Evolutionary conservation across 2,329 filamentous ascomycete species (phyloP).

Genomic region (Beauveria rudraprayagi): DNA sequence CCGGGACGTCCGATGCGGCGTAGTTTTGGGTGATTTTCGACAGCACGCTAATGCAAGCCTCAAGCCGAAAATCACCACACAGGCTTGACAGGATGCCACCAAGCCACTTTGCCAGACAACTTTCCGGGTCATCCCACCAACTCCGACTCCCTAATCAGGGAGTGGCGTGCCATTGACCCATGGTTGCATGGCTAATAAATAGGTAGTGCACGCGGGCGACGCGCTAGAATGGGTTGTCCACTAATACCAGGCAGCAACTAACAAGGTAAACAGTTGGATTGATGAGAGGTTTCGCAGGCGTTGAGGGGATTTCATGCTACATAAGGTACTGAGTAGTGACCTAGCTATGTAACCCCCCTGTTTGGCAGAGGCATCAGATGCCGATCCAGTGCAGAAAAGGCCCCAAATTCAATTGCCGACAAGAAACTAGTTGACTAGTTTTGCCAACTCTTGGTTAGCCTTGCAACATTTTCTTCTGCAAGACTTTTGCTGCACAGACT

Average conservation of each 20-base stretch:
- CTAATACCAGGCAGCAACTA: not conserved
- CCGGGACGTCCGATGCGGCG: not conserved
- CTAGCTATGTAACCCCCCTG: too few relatives aligned
- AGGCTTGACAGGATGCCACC: too few relatives aligned
- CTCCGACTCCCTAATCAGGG: not conserved
- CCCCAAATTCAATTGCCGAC: not conserved
- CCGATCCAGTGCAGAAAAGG: not conserved
- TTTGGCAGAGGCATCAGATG: not conserved
- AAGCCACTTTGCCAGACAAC: too few relatives aligned
- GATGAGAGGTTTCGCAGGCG: not conserved
- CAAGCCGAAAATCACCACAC: not conserved
- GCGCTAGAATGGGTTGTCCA: not conserved
- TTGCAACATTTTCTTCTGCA: not conserved
- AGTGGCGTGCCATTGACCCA: not conserved
- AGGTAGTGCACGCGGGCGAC: not conserved
- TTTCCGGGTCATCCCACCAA: not conserved
- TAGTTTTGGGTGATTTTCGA: not conserved
- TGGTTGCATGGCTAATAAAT: not conserved
- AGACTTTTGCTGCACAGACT: not conserved
- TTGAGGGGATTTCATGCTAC: too few relatives aligned
- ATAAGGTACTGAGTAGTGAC: too few relatives aligned
- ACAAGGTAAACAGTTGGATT: not conserved
- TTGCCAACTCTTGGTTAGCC: too few relatives aligned
- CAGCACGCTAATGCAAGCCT: slow-evolving; percentile 5
- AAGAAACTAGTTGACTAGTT: too few relatives aligned